Percentiles rank a stretch among this genome's conserved stretches.
Conservation (phyloP, 2,329 filamentous ascomycete species). For the Tolypocladium pustulatum region DNA sequence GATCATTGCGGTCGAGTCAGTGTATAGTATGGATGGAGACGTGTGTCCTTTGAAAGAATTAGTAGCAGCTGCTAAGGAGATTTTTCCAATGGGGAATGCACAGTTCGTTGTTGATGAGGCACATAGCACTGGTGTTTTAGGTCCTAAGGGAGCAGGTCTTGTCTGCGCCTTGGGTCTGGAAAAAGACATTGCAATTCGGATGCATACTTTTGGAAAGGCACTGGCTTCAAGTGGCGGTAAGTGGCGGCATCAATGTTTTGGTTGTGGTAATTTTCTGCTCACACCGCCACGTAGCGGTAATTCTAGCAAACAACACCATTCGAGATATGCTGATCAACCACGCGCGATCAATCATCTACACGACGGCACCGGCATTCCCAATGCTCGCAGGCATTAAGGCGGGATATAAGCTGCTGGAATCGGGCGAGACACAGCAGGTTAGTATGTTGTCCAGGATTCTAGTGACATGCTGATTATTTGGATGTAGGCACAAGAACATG, state of each 20-base stretch:
- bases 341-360: conserved; percentile 10
- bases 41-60: conserved; percentile 24
- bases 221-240: conserved; percentile 26
- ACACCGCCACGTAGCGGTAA: conserved; percentile 5
- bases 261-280: background rate
- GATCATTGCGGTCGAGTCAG: conserved; percentile 25
- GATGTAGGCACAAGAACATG: background rate
- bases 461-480: too few species aligned
- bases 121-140: conserved; percentile 39
- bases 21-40: conserved; percentile 36
- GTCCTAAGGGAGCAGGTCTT: conserved; percentile 34
- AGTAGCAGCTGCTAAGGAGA: conserved; percentile 18
- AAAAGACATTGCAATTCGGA: conserved; percentile 31
- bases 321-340: conserved; percentile 10
- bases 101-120: conserved; percentile 45
- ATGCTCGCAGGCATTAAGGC: conserved; percentile 10
- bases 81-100: conserved; percentile 21
- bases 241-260: background rate
- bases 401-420: conserved; percentile 6
- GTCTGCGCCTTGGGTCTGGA: conserved; percentile 37
- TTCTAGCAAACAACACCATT: conserved; percentile 10
- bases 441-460: too few species aligned
- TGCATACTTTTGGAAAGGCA: conserved; percentile 43
- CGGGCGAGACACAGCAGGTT: too few species aligned
- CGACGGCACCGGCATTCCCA: conserved; percentile 10